Evolutionary conservation across 139 green algal species (phyloP).

Genomic region (Marvania coccoides): DNA sequence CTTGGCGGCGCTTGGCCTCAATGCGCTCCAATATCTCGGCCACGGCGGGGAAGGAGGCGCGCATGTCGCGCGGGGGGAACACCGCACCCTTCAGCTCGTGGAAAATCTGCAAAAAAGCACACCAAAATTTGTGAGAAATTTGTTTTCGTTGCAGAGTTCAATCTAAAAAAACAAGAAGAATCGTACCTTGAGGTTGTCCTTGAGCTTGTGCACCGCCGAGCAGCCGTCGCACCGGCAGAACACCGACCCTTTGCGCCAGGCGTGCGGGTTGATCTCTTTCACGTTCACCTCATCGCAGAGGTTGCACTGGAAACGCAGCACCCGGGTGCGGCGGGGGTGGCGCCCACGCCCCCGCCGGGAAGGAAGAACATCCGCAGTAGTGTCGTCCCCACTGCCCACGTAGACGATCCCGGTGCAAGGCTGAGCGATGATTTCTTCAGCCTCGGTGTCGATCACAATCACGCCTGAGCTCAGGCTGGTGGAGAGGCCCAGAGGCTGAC

Average conservation of each 20-base stretch:
- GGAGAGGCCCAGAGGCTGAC: not conserved
- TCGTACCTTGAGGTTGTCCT: conserved; percentile 28
- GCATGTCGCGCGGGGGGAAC: conserved; percentile 29
- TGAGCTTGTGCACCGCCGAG: conserved; percentile 24
- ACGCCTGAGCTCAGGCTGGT: not conserved
- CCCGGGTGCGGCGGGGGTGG: conserved; percentile 17
- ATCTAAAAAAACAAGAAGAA: no score
- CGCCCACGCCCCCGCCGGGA: not conserved
- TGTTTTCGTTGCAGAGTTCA: no score
- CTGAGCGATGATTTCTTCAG: not conserved
- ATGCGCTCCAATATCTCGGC: conserved; percentile 12
- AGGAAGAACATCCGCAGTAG: not conserved
- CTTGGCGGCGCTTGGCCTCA: not conserved
- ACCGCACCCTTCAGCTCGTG: conserved; percentile 24
- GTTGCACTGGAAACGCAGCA: conserved; percentile 58
- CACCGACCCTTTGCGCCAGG: conserved; percentile 46
- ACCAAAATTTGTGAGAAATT: no score
- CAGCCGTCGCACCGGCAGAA: conserved; percentile 50
- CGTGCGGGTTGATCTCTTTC: conserved; percentile 48
- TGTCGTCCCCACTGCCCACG: not conserved
- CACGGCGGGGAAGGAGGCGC: conserved; percentile 7
- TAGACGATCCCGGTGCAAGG: conserved; percentile 6
- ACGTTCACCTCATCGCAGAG: conserved; percentile 38
- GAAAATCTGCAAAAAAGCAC: no score
- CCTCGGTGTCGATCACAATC: conserved; percentile 12